Conservation (phyloP, 129 eudicot genomes). For the Oenanthe sinensis region DNA sequence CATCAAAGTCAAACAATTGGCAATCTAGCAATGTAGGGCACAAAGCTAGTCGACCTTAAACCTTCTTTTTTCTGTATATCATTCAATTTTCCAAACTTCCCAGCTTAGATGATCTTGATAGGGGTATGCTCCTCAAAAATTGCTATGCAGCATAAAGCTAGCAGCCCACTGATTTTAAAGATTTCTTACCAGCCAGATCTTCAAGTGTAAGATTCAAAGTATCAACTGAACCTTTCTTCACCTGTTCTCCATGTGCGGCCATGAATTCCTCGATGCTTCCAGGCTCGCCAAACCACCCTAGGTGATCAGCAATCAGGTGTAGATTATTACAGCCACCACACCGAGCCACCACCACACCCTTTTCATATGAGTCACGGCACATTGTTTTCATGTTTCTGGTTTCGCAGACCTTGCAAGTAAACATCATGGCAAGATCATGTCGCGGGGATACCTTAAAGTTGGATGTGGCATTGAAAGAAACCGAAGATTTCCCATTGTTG, state of each 20-base stretch:
- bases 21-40: neutral
- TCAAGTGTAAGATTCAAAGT: conserved; percentile 80
- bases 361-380: conserved; percentile 82
- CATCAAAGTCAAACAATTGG: no score
- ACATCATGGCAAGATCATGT: conserved; percentile 80
- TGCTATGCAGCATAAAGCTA: no score
- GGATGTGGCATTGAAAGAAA: conserved; percentile 39
- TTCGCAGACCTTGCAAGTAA: conserved; percentile 82
- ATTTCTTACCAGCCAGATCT: conserved; percentile 67
- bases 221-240: conserved; percentile 58
- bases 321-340: conserved; percentile 80
- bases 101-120: neutral
- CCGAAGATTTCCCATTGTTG: conserved; percentile 11
- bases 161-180: neutral
- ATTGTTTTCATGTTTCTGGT: conserved; percentile 69
- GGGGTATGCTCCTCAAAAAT: no score
- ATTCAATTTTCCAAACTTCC: neutral
- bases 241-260: conserved; percentile 84
- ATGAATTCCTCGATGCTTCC: conserved; percentile 75
- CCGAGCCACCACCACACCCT: conserved; percentile 82
- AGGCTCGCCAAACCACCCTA: conserved; percentile 84
- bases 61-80: neutral
- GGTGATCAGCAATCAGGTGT: conserved; percentile 75
- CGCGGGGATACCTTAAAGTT: conserved; percentile 59
- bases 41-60: neutral